Evolutionary conservation across 306 rosid species (phyloP), one percentile per base, ranked within the genome.

Genomic region (Lupinus albus): DNA sequence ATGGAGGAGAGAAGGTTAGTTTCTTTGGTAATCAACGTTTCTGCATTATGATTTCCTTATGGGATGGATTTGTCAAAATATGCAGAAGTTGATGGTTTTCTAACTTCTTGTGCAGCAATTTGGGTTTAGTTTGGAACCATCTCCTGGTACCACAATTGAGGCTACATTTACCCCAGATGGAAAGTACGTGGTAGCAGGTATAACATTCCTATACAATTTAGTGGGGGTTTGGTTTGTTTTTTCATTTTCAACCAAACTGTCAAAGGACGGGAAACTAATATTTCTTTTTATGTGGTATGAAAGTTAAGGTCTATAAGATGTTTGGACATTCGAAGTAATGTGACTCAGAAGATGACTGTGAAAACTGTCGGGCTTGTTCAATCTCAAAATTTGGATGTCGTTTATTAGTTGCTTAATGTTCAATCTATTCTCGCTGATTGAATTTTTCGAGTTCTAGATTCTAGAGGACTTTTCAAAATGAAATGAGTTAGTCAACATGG

Each of bases 101-200:
- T 17, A 78, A 41, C 60, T 73, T 80, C 30, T 68, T 75, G 66
- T 67, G 70, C 87, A 92, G 97, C 98, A 90, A 36, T 89, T 95
- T 70, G 98, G 98, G 58, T 89, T 84, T 85, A 93, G 88, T 73
- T 75, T 93, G 89, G 98, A 93, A 73, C 89, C 98, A 53, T 93
- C 97, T 64, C 88, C 87, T 14, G 86, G 84, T 52, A 67, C 87
- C 54, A 77, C 77, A 52, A 83, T 88, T 53, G 98, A 93, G 82
- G 98, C 97, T 50, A 87, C 98, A 32, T 89, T 93, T 76, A 89
- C 95, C 15, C 98, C 97, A 62, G 98, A 93, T 59, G 98, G 98
- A 57, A 89, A 88, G 71, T 93, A 93, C 54, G 78, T 89, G 38
- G 64, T 93, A 20, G 93, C 98, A 87, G 98, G 98, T 92, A 77